Evolutionary conservation across 2,329 filamentous ascomycete genomes (phyloP), one percentile per base, ranked within the genome.

Genomic region (Diplocarpon rosae): DNA sequence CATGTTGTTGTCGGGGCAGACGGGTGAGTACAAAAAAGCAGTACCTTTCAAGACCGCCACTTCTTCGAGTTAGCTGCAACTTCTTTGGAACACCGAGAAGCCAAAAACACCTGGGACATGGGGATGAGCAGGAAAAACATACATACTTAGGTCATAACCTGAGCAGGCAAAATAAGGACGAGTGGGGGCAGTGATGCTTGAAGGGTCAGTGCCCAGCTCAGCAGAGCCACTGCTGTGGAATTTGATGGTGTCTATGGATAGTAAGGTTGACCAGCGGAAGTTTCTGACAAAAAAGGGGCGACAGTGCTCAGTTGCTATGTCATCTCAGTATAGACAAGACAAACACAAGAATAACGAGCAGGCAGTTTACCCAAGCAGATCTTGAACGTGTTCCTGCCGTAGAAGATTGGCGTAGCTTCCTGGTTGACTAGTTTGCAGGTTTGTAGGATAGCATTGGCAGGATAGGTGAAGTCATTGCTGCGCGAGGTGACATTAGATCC

Each of bases 391-490:
- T 63, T 62, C 29, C 52, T 42, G 16, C 53, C 37, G 38, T 63
- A 63, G 15, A 64, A 53, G 4, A 63, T 42, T 2, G 52, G 50
- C 6, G 53, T 60, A 9, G 53, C 57, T 49, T 64, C 62, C 17
- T 50, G 39, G 42, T 63, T 59, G 39, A 62, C 46, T 39, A 55
- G 49, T 49, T 52, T 56, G 49, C 61, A 64, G 13, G 58, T 58
- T 32, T 50, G 56, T 24, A 64, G 55, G 27, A 64, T 47, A 17
- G 53, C 42, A n/a, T 57, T 47, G 14, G 55, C 47, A 8, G 58
- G 60, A 36, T 40, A 46, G 14, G n/a, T 13, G 33, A 14, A 14
- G 15, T 17, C 15, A 16, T 16, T 10, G 10, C 33, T 35, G 33
- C 11, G n/a, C 10, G 5, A 5, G 11, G 30, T 7, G 11, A 14